These are phyloP conservation scores for Aspergillus mulundensis DNA, from an alignment of 495 filamentous ascomycete species.

Conservation along the genomic window DNA sequence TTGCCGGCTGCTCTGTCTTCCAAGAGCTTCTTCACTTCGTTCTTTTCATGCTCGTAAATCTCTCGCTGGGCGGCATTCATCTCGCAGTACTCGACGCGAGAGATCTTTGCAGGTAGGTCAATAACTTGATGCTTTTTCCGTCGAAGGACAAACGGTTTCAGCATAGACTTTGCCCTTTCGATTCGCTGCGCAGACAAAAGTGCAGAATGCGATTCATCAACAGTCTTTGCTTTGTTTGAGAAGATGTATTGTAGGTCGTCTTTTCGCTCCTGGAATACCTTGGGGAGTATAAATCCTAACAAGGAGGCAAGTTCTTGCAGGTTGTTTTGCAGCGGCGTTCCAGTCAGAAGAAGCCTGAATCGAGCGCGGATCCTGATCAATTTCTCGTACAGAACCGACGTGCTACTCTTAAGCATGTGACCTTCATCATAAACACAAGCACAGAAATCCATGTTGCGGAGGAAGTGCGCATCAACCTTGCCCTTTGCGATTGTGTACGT, in stretches of 20 bases:
- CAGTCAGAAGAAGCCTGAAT: conserved; percentile 84
- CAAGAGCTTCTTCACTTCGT: conserved; percentile 51
- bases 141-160: conserved; percentile 90
- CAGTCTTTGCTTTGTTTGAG: conserved; percentile 81
- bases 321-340: conserved; percentile 95
- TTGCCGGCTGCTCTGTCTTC: conserved; percentile 54
- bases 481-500: conserved; percentile 74
- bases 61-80: conserved; percentile 64
- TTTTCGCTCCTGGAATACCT: conserved; percentile 67
- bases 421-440: conserved; percentile 90
- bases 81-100: conserved; percentile 71
- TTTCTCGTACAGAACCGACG: conserved; percentile 73
- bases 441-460: conserved; percentile 57
- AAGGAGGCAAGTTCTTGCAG: conserved; percentile 85
- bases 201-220: conserved; percentile 65
- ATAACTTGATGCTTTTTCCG: conserved; percentile 95
- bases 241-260: conserved; percentile 80
- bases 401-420: conserved; percentile 82
- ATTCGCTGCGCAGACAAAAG: conserved; percentile 83
- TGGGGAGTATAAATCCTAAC: conserved; percentile 85
- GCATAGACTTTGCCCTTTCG: conserved; percentile 78
- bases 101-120: conserved; percentile 77
- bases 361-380: conserved; percentile 71
- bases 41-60: conserved; percentile 64
- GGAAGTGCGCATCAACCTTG: conserved; percentile 64